phyloP scores from a whole-genome alignment of 352 stramenopile genomes.

The Thraustochytrium striatum region DNA sequence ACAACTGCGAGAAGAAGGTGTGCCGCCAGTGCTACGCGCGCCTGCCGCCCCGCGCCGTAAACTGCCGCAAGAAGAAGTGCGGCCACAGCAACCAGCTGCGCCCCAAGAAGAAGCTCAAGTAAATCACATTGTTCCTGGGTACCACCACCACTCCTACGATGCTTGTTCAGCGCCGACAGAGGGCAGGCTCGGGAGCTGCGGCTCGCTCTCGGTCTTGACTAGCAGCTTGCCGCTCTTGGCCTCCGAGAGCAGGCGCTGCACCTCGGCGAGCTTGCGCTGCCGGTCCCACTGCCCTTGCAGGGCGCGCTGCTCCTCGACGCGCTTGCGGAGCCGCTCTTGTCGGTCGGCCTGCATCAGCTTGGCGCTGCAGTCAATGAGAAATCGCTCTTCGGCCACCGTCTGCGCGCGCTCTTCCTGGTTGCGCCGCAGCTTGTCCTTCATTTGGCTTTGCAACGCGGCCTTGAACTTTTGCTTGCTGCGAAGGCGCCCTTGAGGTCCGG shows the following conservation, averaged over 20 bases:
- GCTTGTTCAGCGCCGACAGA: neutral
- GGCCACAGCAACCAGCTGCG: slow-evolving; percentile 98
- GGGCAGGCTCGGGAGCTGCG: neutral
- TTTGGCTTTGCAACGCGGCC: slow-evolving; percentile 15
- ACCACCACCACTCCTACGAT: neutral
- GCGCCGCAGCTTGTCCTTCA: slow-evolving; percentile 6
- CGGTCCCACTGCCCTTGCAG: slow-evolving; percentile 11
- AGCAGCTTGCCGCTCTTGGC: slow-evolving; percentile 43
- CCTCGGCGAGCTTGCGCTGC: slow-evolving; percentile 10
- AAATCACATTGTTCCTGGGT: slow-evolving; percentile 59
- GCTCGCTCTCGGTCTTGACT: neutral
- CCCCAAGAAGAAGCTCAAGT: slow-evolving; percentile 99
- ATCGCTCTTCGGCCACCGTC: slow-evolving; percentile 31
- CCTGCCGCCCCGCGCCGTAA: slow-evolving; percentile 95
- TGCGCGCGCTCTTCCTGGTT: slow-evolving; percentile 9
- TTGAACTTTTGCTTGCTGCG: slow-evolving; percentile 10
- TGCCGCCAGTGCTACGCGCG: slow-evolving; percentile 99
- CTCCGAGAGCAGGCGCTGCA: slow-evolving; percentile 33
- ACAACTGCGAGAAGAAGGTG: slow-evolving; percentile 99
- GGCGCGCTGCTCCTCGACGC: neutral
- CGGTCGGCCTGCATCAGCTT: slow-evolving; percentile 11
- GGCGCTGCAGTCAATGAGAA: slow-evolving; percentile 25
- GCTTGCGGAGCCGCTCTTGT: neutral
- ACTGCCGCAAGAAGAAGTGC: slow-evolving; percentile 99
- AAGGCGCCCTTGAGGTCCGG: neutral